These are phyloP conservation scores for Cystofilobasidium macerans DNA, from an alignment of 768 basidiomycete species.

Conservation along the genomic window DNA sequence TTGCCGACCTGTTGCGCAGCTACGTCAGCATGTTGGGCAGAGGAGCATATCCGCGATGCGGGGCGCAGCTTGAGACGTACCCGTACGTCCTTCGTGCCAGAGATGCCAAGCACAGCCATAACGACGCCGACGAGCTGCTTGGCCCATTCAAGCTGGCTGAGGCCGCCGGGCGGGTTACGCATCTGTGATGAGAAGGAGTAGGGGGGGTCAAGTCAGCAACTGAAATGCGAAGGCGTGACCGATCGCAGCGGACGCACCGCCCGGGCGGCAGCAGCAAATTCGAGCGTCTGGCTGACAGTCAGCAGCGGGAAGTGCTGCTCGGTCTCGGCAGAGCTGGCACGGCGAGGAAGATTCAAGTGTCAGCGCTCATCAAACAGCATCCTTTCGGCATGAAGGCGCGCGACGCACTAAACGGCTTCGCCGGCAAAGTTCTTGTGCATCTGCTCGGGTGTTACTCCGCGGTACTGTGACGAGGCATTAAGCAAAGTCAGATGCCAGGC, in stretches of 20 bases:
- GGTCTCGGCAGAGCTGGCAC: conserved; percentile 30
- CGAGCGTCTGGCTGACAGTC: conserved; percentile 25
- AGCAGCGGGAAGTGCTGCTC: conserved; percentile 21
- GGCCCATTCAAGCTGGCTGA: not conserved
- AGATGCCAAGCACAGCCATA: conserved; percentile 18
- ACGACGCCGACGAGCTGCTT: not conserved
- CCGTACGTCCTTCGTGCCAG: conserved; percentile 8
- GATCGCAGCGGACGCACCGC: conserved; percentile 4
- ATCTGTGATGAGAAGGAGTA: not conserved
- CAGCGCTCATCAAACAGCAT: not conserved
- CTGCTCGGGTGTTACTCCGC: conserved; percentile 42
- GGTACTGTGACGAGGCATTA: conserved; percentile 28
- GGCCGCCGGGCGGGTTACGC: not conserved
- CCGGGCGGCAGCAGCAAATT: conserved; percentile 24
- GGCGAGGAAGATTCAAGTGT: not conserved
- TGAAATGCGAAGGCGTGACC: too few relatives aligned
- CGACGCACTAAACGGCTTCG: conserved; percentile 35
- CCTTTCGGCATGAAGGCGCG: not conserved
- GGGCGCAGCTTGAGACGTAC: too few relatives aligned
- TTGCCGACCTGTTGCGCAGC: conserved; percentile 63
- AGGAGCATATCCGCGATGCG: too few relatives aligned
- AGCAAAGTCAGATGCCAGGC: too few relatives aligned
- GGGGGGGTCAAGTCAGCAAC: too few relatives aligned
- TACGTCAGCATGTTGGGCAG: too few relatives aligned
- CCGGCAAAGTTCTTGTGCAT: conserved; percentile 45